phyloP scores from a whole-genome alignment of 202 grass and related monocot species.

The Setaria italica region DNA sequence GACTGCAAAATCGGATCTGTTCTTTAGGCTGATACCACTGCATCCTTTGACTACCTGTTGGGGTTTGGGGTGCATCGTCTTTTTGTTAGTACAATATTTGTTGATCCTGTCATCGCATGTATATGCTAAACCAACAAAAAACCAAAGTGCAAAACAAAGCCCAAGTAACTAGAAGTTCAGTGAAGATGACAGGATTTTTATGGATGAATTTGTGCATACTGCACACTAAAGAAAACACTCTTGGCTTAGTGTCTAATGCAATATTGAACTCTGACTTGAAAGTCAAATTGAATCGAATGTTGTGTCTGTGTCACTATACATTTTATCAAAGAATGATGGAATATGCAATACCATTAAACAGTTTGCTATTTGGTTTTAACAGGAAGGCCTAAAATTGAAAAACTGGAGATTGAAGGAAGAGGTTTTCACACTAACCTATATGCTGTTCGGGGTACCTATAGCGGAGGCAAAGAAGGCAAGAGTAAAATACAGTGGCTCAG shows the following conservation, averaged over 20 bases:
- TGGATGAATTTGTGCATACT: background rate
- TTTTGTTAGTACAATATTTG: constrained; percentile 12
- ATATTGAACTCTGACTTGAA: constrained; percentile 20
- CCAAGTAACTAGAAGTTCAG: constrained; percentile 14
- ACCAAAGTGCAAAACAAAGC: background rate
- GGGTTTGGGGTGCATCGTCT: background rate
- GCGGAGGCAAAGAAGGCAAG: constrained; percentile 95
- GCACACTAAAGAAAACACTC: constrained; percentile 20
- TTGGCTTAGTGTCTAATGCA: constrained; percentile 25
- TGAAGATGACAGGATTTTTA: constrained; percentile 5
- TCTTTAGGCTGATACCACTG: background rate
- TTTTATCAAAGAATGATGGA: constrained; percentile 24
- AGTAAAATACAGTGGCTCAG: constrained; percentile 98
- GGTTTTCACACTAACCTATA: constrained; percentile 96
- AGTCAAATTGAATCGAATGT: constrained; percentile 31
- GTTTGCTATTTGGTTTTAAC: constrained; percentile 43
- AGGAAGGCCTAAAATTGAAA: constrained; percentile 92
- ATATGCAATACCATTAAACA: constrained; percentile 28
- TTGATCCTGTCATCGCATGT: background rate
- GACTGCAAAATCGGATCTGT: background rate
- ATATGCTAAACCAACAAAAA: background rate
- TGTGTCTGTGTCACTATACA: background rate
- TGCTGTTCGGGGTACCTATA: constrained; percentile 76
- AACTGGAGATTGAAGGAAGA: constrained; percentile 99
- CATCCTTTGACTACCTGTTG: background rate